phyloP scores from a whole-genome alignment of 116 monocot species.

The Phalaenopsis hybrid region DNA sequence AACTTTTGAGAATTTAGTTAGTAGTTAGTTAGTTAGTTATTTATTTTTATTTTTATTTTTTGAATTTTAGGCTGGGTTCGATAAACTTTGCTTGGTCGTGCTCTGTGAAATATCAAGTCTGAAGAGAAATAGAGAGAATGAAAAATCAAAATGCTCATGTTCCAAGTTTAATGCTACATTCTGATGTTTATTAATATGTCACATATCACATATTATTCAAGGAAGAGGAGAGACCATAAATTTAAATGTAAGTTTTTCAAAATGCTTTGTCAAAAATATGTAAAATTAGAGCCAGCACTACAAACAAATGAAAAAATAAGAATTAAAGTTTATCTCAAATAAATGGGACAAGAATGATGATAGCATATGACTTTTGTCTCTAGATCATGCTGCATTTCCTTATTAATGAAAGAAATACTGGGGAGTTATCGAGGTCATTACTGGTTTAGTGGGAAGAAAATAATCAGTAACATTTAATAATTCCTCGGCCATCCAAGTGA shows the following conservation, averaged over 20 bases:
- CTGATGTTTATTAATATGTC: background rate
- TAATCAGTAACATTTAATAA: conserved; percentile 83
- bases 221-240: too few relatives aligned
- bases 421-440: conserved; percentile 23
- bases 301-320: too few relatives aligned
- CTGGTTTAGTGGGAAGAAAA: conserved; percentile 74
- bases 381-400: background rate
- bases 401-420: background rate
- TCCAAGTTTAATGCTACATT: background rate
- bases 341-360: too few relatives aligned
- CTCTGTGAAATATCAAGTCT: background rate
- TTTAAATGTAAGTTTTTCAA: too few relatives aligned
- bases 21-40: background rate
- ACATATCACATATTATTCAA: background rate
- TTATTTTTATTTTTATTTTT: background rate
- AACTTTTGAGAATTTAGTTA: too few relatives aligned
- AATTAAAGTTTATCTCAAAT: too few relatives aligned
- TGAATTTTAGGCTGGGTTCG: background rate
- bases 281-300: too few relatives aligned
- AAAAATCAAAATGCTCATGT: background rate
- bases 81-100: background rate
- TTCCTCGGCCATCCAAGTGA: conserved; percentile 98
- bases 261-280: too few relatives aligned
- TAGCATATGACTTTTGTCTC: too few relatives aligned
- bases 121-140: background rate